Percentiles rank a stretch among this genome's conserved stretches.
These are phyloP conservation scores for Tephrocybe sp. DNA, from an alignment of 768 basidiomycete species.

Conservation along the genomic window DNA sequence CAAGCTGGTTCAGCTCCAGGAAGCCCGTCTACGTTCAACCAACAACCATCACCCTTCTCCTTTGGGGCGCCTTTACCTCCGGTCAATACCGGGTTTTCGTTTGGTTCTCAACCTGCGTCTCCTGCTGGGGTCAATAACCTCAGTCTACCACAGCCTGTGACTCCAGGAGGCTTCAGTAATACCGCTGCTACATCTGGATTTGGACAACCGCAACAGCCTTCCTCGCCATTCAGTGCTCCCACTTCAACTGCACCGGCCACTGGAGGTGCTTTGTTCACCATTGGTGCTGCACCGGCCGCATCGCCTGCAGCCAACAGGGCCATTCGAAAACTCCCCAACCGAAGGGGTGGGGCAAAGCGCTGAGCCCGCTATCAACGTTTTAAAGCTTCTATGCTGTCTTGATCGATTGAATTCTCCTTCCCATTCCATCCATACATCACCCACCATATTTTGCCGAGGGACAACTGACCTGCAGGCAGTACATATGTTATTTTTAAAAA, in stretches of 20 bases:
- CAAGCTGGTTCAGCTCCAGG: slow-evolving; percentile 46
- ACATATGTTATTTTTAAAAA: slow-evolving; percentile 2
- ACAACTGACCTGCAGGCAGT: not conserved
- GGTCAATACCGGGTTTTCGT: slow-evolving; percentile 38
- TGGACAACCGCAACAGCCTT: slow-evolving; percentile 32
- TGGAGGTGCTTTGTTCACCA: slow-evolving; percentile 51
- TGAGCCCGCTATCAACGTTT: slow-evolving; percentile 12
- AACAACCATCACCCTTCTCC: slow-evolving; percentile 43
- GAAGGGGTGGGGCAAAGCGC: slow-evolving; percentile 38
- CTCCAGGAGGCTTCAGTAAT: slow-evolving; percentile 39
- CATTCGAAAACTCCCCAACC: slow-evolving; percentile 56
- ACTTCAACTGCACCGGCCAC: slow-evolving; percentile 32
- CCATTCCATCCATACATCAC: not conserved
- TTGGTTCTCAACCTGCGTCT: slow-evolving; percentile 59
- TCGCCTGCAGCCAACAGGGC: slow-evolving; percentile 30
- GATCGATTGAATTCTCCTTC: not conserved
- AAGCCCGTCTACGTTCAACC: slow-evolving; percentile 58
- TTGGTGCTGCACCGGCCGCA: slow-evolving; percentile 52
- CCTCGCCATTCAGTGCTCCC: slow-evolving; percentile 45
- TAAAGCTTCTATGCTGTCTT: not conserved
- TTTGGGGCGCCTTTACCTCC: slow-evolving; percentile 42
- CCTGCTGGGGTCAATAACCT: slow-evolving; percentile 40
- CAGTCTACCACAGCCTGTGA: slow-evolving; percentile 33
- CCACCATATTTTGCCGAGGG: slow-evolving; percentile 2
- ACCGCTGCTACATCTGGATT: slow-evolving; percentile 31